Conservation (phyloP, 257 asterid species). For the Anisodus tanguticus region DNA sequence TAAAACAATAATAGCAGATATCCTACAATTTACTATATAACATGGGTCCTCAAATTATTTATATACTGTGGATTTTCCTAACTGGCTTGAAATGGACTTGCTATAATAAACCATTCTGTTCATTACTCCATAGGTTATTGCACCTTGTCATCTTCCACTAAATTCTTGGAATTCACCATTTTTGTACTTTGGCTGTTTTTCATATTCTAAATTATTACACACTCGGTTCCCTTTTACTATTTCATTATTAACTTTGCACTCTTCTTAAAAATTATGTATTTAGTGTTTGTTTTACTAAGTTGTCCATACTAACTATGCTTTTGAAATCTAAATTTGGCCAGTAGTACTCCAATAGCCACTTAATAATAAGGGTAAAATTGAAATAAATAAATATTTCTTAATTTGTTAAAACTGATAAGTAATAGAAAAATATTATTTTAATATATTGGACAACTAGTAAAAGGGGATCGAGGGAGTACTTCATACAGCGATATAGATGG, state of each 20-base stretch:
- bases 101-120: not conserved
- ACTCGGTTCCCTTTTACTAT: not conserved
- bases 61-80: not conserved
- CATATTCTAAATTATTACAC: not conserved
- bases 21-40: not conserved
- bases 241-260: not conserved
- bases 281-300: not conserved
- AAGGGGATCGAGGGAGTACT: not conserved
- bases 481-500: not conserved
- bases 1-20: not conserved
- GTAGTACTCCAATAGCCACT: not conserved
- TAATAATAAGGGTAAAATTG: not conserved
- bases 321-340: not conserved
- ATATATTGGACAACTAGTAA: not conserved
- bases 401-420: too few relatives aligned
- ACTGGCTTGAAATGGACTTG: slow-evolving; percentile 27
- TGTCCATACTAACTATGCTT: not conserved
- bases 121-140: not conserved
- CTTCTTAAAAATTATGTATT: not conserved
- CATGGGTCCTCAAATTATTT: not conserved
- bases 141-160: not conserved
- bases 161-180: not conserved
- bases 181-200: not conserved
- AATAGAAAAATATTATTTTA: not conserved
- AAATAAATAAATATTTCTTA: too few relatives aligned